A percentile compares a stretch with the other conserved stretches of the same genome.
Conservation (phyloP, 768 basidiomycete genomes). For the Pilatotrama ljubarskyi region DNA sequence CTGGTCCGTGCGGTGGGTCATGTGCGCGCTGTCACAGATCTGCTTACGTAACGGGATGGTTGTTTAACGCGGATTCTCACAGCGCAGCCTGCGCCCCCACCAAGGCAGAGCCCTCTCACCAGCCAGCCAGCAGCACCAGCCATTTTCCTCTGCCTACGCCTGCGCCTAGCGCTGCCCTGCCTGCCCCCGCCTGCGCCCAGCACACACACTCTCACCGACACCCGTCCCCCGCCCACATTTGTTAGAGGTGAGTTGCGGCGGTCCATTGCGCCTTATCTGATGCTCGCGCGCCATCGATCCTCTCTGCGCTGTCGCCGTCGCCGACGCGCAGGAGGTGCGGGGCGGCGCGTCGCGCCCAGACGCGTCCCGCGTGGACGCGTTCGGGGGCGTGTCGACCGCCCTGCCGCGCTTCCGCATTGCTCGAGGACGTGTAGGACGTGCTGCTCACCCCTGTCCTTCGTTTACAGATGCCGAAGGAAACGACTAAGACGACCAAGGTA, state of each 20-base stretch:
- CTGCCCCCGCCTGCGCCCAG: constrained; percentile 19
- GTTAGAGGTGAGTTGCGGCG: constrained; percentile 15
- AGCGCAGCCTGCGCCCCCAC: constrained; percentile 23
- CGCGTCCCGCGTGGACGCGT: constrained; percentile 24
- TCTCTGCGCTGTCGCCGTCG: constrained; percentile 18
- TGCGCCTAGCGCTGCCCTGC: constrained; percentile 24
- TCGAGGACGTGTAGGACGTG: constrained; percentile 42
- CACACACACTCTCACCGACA: constrained; percentile 10
- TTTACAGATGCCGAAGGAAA: constrained; percentile 76
- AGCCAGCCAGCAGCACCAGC: constrained; percentile 23
- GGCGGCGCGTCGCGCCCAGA: constrained; percentile 25
- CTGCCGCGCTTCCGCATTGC: constrained; percentile 12
- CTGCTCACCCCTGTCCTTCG: constrained; percentile 36
- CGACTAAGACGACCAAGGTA: constrained; percentile 68
- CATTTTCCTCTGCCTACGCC: constrained; percentile 25
- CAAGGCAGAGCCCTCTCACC: constrained; percentile 27
- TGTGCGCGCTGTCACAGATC: constrained; percentile 21
- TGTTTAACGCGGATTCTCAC: constrained; percentile 22
- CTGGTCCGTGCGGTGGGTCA: constrained; percentile 26
- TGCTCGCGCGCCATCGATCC: constrained; percentile 19
- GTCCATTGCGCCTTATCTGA: constrained; percentile 18
- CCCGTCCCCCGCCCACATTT: constrained; percentile 11
- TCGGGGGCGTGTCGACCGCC: constrained; percentile 14
- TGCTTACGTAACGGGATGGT: constrained; percentile 23
- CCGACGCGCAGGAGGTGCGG: constrained; percentile 12